These are phyloP conservation scores for Aspergillus pseudoterreus DNA, from an alignment of 2,329 filamentous ascomycete genomes.

Conservation along the genomic window DNA sequence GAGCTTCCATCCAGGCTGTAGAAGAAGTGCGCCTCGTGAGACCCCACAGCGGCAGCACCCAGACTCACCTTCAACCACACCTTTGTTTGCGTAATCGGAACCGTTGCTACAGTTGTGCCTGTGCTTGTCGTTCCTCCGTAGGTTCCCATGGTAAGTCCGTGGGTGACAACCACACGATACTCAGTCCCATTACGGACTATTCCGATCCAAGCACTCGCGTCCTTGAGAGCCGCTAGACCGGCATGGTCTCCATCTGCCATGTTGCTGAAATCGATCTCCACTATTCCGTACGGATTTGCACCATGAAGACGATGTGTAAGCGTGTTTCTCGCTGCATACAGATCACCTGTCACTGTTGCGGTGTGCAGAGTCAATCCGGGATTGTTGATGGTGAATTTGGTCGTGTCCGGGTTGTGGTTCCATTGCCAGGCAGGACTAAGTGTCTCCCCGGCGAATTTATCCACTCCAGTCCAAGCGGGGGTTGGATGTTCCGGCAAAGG, in stretches of 20 bases:
- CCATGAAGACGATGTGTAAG: constrained; percentile 42
- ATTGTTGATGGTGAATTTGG: constrained; percentile 43
- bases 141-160: constrained; percentile 36
- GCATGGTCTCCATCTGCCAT: constrained; percentile 52
- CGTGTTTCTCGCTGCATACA: constrained; percentile 43
- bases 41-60: constrained; percentile 15
- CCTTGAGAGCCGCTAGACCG: constrained; percentile 49
- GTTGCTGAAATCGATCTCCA: constrained; percentile 45
- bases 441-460: constrained; percentile 43
- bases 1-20: constrained; percentile 45
- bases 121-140: background rate
- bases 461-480: constrained; percentile 30
- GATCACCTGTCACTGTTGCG: constrained; percentile 51
- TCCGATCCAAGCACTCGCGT: constrained; percentile 54
- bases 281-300: constrained; percentile 40
- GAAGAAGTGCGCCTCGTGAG: constrained; percentile 27
- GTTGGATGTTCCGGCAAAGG: constrained; percentile 26
- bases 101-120: background rate
- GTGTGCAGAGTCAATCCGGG: constrained; percentile 46
- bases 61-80: background rate
- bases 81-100: background rate
- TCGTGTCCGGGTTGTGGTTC: constrained; percentile 59
- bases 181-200: constrained; percentile 38
- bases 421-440: constrained; percentile 54
- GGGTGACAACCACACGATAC: constrained; percentile 31